These are phyloP conservation scores for Talaromyces ruber DNA, from an alignment of 495 filamentous ascomycete genomes.

Conservation along the genomic window DNA sequence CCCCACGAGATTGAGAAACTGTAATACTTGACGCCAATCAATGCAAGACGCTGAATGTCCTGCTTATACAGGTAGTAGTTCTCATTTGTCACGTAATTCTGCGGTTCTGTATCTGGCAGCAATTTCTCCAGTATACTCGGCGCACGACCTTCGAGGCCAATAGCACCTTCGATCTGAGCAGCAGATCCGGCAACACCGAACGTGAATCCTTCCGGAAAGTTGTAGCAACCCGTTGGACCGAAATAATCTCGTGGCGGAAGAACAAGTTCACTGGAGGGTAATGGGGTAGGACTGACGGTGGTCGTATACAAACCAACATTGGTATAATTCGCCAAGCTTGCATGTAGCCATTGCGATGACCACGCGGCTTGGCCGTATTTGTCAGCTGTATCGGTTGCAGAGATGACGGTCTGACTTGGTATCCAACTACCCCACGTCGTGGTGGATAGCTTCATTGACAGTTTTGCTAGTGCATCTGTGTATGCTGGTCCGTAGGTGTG, in stretches of 20 bases:
- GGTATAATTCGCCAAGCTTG: conserved; percentile 20
- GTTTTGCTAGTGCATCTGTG: conserved; percentile 12
- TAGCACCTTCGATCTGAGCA: conserved; percentile 41
- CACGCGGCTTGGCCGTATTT: conserved; percentile 27
- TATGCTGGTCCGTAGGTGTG: conserved; percentile 14
- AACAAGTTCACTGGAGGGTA: conserved; percentile 25
- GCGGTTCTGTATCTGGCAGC: conserved; percentile 10
- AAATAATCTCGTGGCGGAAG: conserved; percentile 25
- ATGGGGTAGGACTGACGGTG: conserved; percentile 23
- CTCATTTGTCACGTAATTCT: conserved; percentile 33
- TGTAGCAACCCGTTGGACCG: conserved; percentile 18
- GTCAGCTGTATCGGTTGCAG: conserved; percentile 19
- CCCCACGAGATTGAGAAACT: conserved; percentile 37
- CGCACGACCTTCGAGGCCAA: conserved; percentile 32
- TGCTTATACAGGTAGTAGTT: conserved; percentile 46
- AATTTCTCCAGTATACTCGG: conserved; percentile 30
- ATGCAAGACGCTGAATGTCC: conserved; percentile 37
- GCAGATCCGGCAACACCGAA: conserved; percentile 44
- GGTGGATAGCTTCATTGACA: conserved; percentile 9
- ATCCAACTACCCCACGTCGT: conserved; percentile 26
- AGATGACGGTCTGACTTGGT: conserved; percentile 15
- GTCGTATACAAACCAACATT: conserved; percentile 21
- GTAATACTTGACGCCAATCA: conserved; percentile 41
- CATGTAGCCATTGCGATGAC: conserved; percentile 23
- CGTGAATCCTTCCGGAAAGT: conserved; percentile 35